Percentiles rank a stretch among this genome's conserved stretches.
Conservation (phyloP, 306 rosid genomes). For the Vigna hirtella region DNA sequence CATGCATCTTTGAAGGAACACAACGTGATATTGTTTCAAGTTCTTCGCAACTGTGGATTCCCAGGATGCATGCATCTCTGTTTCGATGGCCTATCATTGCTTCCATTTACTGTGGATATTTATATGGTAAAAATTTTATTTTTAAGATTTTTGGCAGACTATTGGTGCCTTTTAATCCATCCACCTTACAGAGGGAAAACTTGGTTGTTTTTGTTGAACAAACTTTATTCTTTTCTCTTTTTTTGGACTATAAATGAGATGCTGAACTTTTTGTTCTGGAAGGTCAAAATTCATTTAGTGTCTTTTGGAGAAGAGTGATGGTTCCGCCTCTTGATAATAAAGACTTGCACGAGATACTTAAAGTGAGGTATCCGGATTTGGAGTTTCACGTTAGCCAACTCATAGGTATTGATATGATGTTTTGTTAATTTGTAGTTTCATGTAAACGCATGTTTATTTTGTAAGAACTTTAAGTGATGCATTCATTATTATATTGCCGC, state of each 20-base stretch:
- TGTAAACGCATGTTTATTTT: background rate
- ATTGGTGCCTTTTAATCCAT: background rate
- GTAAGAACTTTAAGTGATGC: background rate
- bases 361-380: conserved; percentile 62
- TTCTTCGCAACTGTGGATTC: background rate
- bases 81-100: background rate
- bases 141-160: background rate
- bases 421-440: conserved; percentile 12
- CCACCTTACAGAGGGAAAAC: background rate
- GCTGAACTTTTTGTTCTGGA: conserved; percentile 37
- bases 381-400: conserved; percentile 61
- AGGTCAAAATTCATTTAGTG: conserved; percentile 71
- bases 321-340: conserved; percentile 62
- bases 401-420: conserved; percentile 56
- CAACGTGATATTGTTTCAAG: background rate
- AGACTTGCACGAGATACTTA: conserved; percentile 71
- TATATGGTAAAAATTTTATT: background rate
- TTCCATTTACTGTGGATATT: background rate
- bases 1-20: conserved; percentile 11
- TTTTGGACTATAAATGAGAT: conserved; percentile 5
- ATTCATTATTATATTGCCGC: conserved; percentile 10
- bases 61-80: background rate
- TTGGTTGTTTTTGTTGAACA: background rate
- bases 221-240: background rate
- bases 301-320: conserved; percentile 86